Percentiles rank a stretch among this genome's conserved stretches.
Conservation (phyloP, 164 flowering plant species). For the Vitis vinifera region ASM3070453v1 NC_081812.1:9986001-9986500, state of each 20-base stretch:
- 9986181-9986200: constrained; percentile 4
- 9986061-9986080: too few relatives aligned
- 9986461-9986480: too few relatives aligned
- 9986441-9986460: too few relatives aligned
- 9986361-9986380: not conserved
- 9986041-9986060: too few relatives aligned
- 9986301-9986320: constrained; percentile 11
- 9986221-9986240: constrained; percentile 24
- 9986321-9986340: not conserved
- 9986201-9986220: constrained; percentile 8
- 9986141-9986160: not conserved
- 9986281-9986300: constrained; percentile 16
- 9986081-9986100: too few relatives aligned
- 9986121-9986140: not conserved
- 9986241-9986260: constrained; percentile 34
- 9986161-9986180: not conserved
- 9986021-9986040: too few relatives aligned
- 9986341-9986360: not conserved
- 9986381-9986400: not conserved
- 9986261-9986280: constrained; percentile 24
- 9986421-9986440: too few relatives aligned
- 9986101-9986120: too few relatives aligned
- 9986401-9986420: too few relatives aligned
- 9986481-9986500: too few relatives aligned
- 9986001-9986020: too few relatives aligned